Base-by-base conservation (phyloP, 164 flowering plant genomes). In the Tinospora cordifolia region DNA sequence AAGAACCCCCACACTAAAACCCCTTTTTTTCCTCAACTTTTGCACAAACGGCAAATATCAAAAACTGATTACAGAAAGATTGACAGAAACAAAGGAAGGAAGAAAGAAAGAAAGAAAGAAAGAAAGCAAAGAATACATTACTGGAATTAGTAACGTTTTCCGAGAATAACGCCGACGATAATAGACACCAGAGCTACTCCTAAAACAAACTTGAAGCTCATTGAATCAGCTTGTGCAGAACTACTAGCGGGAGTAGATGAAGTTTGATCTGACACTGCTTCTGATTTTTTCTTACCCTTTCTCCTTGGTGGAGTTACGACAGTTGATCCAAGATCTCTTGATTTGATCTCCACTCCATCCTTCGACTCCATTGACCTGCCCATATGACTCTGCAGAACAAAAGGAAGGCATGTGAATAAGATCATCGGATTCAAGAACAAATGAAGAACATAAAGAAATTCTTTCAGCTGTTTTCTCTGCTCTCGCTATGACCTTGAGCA, bases 151-250 rank as follows among this genome's bases (percentile, higher is more conserved):
- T 93, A 90, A 11, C 86, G 74, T 66, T 90, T 93, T 38, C 98
- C 98, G 17, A 93, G 88, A 78, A 91, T 83, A n/a, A 93, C 71
- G 62, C 98, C 98, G 21, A 89, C 27, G 72, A 91, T 80, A 34
- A 90, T 75, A 9, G 98, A 93, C 34, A 93, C 82, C 46, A 93
- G 47, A 27, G 98, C 97, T 27, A 91, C 84, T 70, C 90, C 97
- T 63, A 88, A 10, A 25, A 93, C 75, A 77, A 90, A 66, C 79
- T 91, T 87, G 51, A 85, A 62, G 75, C 74, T 81, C 81, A 78
- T 77, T 71, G 69, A 65, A 34, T 86, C 60, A 59, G 96, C 65
- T 60, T 73, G 63, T 34, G 71, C 63, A 30, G 72, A 79, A 40
- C 67, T 25, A 24, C 54, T 25, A 24, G 54, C 78, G 24, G 80